phyloP scores from a whole-genome alignment of 257 asterid species.

The Buddleja alternifolia region DNA sequence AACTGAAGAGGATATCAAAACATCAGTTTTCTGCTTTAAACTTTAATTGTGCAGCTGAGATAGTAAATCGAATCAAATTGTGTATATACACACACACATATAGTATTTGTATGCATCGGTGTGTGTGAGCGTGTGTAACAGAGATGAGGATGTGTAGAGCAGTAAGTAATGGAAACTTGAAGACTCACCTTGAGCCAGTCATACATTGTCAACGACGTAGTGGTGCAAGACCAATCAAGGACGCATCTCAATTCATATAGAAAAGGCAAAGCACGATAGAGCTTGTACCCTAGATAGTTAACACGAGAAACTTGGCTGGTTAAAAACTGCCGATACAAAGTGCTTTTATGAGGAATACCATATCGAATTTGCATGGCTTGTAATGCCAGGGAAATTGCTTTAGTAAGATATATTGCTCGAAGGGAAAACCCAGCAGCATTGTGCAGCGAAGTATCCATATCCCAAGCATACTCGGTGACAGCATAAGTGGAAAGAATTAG shows the following conservation, averaged over 20 bases:
- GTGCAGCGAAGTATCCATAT: constrained; percentile 69
- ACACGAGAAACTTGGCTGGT: constrained; percentile 90
- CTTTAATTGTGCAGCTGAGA: constrained; percentile 1
- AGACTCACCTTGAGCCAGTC: constrained; percentile 97
- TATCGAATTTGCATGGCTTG: constrained; percentile 96
- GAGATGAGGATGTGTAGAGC: no score
- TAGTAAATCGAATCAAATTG: constrained; percentile 15
- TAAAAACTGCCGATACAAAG: constrained; percentile 93
- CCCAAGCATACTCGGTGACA: constrained; percentile 86
- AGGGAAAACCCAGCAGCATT: constrained; percentile 88
- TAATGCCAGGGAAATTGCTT: constrained; percentile 80
- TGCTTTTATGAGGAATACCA: constrained; percentile 95
- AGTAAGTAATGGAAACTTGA: constrained; percentile 12
- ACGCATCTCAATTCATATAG: constrained; percentile 95
- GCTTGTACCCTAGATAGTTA: constrained; percentile 86
- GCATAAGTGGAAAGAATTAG: constrained; percentile 83
- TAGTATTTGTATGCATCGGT: no score
- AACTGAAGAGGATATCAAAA: constrained; percentile 53
- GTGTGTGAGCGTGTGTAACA: no score
- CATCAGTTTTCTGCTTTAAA: constrained; percentile 29
- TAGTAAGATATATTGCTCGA: constrained; percentile 88
- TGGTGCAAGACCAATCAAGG: constrained; percentile 99
- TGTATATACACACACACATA: no score
- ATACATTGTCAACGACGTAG: constrained; percentile 93
- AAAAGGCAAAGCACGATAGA: constrained; percentile 96